Evolutionary conservation across 2,329 filamentous ascomycete species (phyloP), one percentile per base, ranked within the genome.

Genomic region (Lecanicillium sp.): DNA sequence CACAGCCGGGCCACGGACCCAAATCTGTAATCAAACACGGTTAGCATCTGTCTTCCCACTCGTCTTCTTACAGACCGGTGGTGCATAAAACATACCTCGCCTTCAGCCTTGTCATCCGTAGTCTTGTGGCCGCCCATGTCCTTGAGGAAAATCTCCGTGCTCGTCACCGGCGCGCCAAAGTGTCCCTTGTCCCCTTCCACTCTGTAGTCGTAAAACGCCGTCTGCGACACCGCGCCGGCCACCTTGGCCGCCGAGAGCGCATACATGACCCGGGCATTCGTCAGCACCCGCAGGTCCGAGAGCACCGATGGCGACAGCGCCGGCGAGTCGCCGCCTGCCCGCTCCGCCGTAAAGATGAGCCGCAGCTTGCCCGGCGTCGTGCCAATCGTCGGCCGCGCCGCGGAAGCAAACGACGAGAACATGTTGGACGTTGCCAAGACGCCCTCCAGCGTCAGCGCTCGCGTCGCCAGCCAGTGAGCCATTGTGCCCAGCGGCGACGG

Each of bases 181-280:
- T 94, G 88, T 46, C 56, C 51, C 36, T 51, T 46, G 37, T 46
- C 49, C 29, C 58, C 60, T 28, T 61, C 64, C 45, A 72, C 70
- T 48, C 90, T 71, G 59, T 97, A 97, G 57, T 97, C 90, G 55
- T 86, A 94, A 29, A 89, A 72, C 44, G 86, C 81, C 7, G 86
- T 94, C 64, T 97, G 90, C 1, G 83, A 70, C n/a, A 94, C 77
- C 1, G 89, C 83, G 28, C 92, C 92, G 3, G 89, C 90, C n/a
- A 97, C 85, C 44, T 78, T 77, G 17, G 87, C 69, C 1, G 84
- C 80, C 14, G 87, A 84, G 39, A 98, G 70, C 3, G 88, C 89
- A 59, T 97, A 95, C 36, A 94, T 71, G 41, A 96, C 71, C 37
- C 87, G 78, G 2, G 87, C 82, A 19, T 83, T 77, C 2, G 84